Conservation (phyloP, 2,329 filamentous ascomycete genomes). For the Chrysoporthe puriensis region DNA sequence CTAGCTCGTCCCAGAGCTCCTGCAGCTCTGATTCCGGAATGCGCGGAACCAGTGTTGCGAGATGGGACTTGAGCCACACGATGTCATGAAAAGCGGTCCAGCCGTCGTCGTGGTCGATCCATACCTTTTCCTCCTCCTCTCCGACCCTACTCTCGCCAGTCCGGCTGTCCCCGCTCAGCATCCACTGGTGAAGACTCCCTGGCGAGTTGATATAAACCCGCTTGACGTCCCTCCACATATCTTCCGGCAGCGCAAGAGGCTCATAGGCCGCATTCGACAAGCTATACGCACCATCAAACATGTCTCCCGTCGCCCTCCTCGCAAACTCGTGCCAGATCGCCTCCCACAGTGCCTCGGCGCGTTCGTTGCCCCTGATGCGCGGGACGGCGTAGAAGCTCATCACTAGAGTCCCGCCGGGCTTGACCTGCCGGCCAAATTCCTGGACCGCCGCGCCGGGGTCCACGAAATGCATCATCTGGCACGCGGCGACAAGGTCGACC, state of each 20-base stretch:
- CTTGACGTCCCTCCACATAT: slow-evolving; percentile 28
- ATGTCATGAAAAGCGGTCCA: slow-evolving; percentile 27
- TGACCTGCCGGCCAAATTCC: slow-evolving; percentile 33
- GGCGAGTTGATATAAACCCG: slow-evolving; percentile 31
- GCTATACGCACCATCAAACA: slow-evolving; percentile 6
- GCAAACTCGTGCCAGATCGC: slow-evolving; percentile 20
- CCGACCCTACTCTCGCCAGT: slow-evolving; percentile 19
- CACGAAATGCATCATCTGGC: slow-evolving; percentile 35
- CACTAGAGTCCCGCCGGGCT: slow-evolving; percentile 31
- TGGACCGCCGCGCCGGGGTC: slow-evolving; percentile 29
- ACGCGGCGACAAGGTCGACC: slow-evolving; percentile 33
- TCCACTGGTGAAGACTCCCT: slow-evolving; percentile 20
- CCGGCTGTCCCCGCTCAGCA: slow-evolving; percentile 6
- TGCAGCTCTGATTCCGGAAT: slow-evolving; percentile 27
- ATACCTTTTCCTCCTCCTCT: slow-evolving; percentile 28
- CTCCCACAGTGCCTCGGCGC: slow-evolving; percentile 22
- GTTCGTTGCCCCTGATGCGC: slow-evolving; percentile 23
- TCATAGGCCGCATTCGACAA: slow-evolving; percentile 27
- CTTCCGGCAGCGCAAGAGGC: slow-evolving; percentile 27
- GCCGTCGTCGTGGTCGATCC: slow-evolving; percentile 29
- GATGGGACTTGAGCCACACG: slow-evolving; percentile 30
- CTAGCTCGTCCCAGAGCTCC: slow-evolving; percentile 30
- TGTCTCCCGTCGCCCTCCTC: background rate
- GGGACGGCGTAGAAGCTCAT: slow-evolving; percentile 32
- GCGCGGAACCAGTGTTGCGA: slow-evolving; percentile 28